A percentile compares a stretch with the other conserved stretches of the same genome.
Evolutionary conservation across 148 eudicot species (phyloP).

Genomic region (Bassia scoparia): DNA sequence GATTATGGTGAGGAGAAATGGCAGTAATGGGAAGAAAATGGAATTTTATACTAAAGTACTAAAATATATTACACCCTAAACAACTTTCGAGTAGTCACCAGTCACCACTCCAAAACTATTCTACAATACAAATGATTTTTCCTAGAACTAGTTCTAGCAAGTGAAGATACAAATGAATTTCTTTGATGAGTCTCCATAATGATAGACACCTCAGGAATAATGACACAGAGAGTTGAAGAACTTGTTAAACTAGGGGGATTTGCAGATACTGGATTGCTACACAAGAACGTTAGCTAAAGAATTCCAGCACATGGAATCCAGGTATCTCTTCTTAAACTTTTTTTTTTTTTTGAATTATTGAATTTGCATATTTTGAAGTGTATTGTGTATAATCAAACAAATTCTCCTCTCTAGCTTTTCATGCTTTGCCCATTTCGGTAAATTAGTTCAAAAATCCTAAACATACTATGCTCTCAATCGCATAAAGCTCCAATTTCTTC

Average conservation of each 20-base stretch:
- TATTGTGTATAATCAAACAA: neutral
- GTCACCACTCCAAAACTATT: too few species aligned
- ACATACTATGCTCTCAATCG: too few species aligned
- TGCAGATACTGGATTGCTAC: slow-evolving; percentile 64
- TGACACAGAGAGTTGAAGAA: slow-evolving; percentile 53
- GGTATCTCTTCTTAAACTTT: slow-evolving; percentile 42
- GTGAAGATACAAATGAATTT: too few species aligned
- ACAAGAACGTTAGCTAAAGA: slow-evolving; percentile 76
- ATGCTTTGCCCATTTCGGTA: neutral
- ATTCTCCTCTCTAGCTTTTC: neutral
- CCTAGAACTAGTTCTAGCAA: too few species aligned
- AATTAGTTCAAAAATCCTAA: neutral
- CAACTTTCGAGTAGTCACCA: too few species aligned
- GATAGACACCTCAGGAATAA: slow-evolving; percentile 37
- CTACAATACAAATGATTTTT: too few species aligned
- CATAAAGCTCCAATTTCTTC: too few species aligned
- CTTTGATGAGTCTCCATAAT: neutral
- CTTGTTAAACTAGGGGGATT: slow-evolving; percentile 84
- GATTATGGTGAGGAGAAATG: too few species aligned
- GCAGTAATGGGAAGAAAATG: too few species aligned
- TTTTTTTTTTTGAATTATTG: neutral
- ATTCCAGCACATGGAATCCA: slow-evolving; percentile 74
- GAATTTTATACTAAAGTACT: too few species aligned
- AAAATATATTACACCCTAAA: too few species aligned
- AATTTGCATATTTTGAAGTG: neutral